These are phyloP conservation scores for Vanderwaltozyma yarrowii DNA, from an alignment of 805 yeast genomes.

Conservation along the genomic window DNA sequence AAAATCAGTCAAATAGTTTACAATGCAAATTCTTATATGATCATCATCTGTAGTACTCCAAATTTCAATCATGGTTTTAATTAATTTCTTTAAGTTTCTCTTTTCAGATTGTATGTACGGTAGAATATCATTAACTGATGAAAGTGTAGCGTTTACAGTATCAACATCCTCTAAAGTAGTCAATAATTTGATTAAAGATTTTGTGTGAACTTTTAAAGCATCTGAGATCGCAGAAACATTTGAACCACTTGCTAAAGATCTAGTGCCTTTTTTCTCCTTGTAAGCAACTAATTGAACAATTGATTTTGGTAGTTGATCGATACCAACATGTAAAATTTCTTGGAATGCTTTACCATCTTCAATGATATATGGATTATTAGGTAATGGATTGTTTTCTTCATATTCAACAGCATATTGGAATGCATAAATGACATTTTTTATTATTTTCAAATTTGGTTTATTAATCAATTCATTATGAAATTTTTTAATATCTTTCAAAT, in stretches of 20 bases:
- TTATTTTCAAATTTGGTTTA: slow-evolving; percentile 47
- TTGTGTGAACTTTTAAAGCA: slow-evolving; percentile 62
- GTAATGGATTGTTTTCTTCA: slow-evolving; percentile 32
- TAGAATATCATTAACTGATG: slow-evolving; percentile 66
- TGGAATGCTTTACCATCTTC: slow-evolving; percentile 42
- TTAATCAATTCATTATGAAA: slow-evolving; percentile 54
- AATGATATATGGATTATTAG: slow-evolving; percentile 45
- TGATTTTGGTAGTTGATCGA: slow-evolving; percentile 64
- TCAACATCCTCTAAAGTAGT: slow-evolving; percentile 66
- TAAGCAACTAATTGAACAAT: slow-evolving; percentile 60
- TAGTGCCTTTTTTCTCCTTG: slow-evolving; percentile 43
- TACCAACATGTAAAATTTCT: slow-evolving; percentile 56
- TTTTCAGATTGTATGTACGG: slow-evolving; percentile 76
- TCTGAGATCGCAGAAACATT: slow-evolving; percentile 51
- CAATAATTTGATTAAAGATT: slow-evolving; percentile 55
- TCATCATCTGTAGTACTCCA: slow-evolving; percentile 73
- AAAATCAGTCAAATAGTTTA: slow-evolving; percentile 70
- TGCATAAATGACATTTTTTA: slow-evolving; percentile 64
- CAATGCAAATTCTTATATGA: slow-evolving; percentile 74
- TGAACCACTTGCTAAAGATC: slow-evolving; percentile 53
- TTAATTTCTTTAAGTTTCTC: slow-evolving; percentile 62
- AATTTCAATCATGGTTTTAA: slow-evolving; percentile 53
- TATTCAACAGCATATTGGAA: slow-evolving; percentile 66
- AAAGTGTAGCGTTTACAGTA: slow-evolving; percentile 63
- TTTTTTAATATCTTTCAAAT: slow-evolving; percentile 39